These are phyloP conservation scores for Zasmidium angulare DNA, from an alignment of 2,329 filamentous ascomycete genomes.

Conservation along the genomic window DNA sequence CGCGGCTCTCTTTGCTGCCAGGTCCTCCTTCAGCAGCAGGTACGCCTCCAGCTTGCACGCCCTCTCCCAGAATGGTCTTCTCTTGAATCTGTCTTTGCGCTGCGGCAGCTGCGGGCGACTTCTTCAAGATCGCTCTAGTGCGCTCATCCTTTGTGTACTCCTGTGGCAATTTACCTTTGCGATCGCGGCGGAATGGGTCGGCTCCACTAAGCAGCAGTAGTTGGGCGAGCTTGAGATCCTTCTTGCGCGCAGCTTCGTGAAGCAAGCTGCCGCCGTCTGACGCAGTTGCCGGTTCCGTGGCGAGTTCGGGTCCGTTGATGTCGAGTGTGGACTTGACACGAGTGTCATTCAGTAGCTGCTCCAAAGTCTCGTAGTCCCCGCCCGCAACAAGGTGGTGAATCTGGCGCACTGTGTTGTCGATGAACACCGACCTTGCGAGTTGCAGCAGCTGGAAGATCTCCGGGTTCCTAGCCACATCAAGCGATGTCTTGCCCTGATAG, in stretches of 20 bases:
- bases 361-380: conserved; percentile 74
- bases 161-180: conserved; percentile 92
- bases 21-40: conserved; percentile 50
- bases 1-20: conserved; percentile 81
- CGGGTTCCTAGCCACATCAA: conserved; percentile 86
- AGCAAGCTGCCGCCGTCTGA: conserved; percentile 87
- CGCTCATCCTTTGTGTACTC: conserved; percentile 94
- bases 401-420: conserved; percentile 80
- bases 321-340: conserved; percentile 84
- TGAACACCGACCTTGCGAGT: conserved; percentile 82
- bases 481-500: conserved; percentile 76
- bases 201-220: conserved; percentile 89
- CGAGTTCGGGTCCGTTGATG: conserved; percentile 87
- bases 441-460: conserved; percentile 96
- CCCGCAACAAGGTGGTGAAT: conserved; percentile 75
- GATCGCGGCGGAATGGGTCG: conserved; percentile 91
- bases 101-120: conserved; percentile 88
- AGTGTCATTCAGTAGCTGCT: conserved; percentile 78
- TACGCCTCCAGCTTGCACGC: conserved; percentile 39
- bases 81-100: conserved; percentile 96
- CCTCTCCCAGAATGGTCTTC: conserved; percentile 87
- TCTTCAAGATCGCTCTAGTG: conserved; percentile 85
- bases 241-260: conserved; percentile 88
- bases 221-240: conserved; percentile 83
- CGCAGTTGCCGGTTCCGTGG: conserved; percentile 73